These are phyloP conservation scores for Eimeria nieschulzi DNA, from an alignment of 169 alveolate genomes.

Conservation along the genomic window DNA sequence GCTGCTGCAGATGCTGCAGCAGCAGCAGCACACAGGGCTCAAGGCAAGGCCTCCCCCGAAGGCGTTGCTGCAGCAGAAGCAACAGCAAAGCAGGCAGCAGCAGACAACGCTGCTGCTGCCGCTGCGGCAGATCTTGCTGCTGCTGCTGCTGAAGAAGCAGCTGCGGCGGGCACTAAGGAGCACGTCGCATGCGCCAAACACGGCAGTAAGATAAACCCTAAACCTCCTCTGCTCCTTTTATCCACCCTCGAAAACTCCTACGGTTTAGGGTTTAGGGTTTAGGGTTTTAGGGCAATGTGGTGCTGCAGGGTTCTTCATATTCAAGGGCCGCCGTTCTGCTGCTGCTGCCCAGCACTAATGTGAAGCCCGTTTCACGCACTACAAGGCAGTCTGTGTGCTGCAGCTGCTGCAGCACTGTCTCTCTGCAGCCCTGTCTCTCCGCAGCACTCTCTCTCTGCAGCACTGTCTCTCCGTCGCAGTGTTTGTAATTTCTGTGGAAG, in stretches of 20 bases:
- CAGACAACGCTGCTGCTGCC: conserved; percentile 35
- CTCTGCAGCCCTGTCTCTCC: background rate
- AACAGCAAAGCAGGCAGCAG: conserved; percentile 27
- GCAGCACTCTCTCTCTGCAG: background rate
- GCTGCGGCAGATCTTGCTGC: conserved; percentile 31
- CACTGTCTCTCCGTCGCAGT: background rate
- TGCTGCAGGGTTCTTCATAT: conserved; percentile 35
- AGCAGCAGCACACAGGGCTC: conserved; percentile 38
- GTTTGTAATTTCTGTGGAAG: background rate
- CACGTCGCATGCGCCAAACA: conserved; percentile 37
- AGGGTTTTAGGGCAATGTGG: background rate
- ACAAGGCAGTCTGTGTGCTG: background rate
- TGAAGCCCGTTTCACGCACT: background rate
- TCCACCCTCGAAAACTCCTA: background rate
- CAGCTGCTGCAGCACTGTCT: background rate
- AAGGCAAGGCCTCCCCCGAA: conserved; percentile 31
- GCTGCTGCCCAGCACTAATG: conserved; percentile 2
- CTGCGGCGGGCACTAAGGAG: background rate
- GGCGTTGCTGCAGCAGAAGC: conserved; percentile 50
- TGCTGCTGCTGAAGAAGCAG: conserved; percentile 26
- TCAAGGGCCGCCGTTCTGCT: conserved; percentile 18
- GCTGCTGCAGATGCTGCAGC: conserved; percentile 36
- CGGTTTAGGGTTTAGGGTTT: background rate
- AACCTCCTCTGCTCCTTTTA: background rate
- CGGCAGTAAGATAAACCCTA: conserved; percentile 13